Conservation (phyloP, 768 basidiomycete species). For the Agaricus sinodeliciosus region DNA sequence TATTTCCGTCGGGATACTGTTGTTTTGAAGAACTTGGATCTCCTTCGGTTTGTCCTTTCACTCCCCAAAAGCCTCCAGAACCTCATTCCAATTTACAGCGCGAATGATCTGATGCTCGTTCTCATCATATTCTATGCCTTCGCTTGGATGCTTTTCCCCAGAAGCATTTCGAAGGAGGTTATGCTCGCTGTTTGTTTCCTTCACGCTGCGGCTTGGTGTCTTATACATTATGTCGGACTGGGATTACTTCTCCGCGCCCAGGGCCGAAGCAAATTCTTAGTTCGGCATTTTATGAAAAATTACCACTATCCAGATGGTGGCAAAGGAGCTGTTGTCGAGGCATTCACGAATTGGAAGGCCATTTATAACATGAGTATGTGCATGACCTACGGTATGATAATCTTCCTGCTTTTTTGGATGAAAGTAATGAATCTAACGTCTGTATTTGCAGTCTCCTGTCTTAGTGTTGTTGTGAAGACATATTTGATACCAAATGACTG, state of each 20-base stretch:
- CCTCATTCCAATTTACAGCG: slow-evolving; percentile 37
- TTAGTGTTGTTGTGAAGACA: slow-evolving; percentile 84
- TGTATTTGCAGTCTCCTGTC: slow-evolving; percentile 61
- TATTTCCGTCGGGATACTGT: slow-evolving; percentile 90
- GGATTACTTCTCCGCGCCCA: slow-evolving; percentile 82
- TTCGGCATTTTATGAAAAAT: slow-evolving; percentile 90
- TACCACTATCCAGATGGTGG: slow-evolving; percentile 83
- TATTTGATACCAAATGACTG: slow-evolving; percentile 79
- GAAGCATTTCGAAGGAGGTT: slow-evolving; percentile 34
- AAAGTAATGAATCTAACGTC: slow-evolving; percentile 1
- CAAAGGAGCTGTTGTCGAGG: slow-evolving; percentile 81
- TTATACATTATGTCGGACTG: slow-evolving; percentile 84
- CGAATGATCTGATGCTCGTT: slow-evolving; percentile 77
- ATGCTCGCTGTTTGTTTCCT: slow-evolving; percentile 65
- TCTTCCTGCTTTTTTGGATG: not conserved
- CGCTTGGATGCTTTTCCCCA: slow-evolving; percentile 52
- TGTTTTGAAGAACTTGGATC: slow-evolving; percentile 73
- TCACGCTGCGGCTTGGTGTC: slow-evolving; percentile 81
- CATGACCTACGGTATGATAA: slow-evolving; percentile 81
- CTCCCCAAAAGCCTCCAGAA: slow-evolving; percentile 3
- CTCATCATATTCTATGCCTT: slow-evolving; percentile 68
- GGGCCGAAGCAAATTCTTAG: slow-evolving; percentile 80
- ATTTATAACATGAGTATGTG: slow-evolving; percentile 89
- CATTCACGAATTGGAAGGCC: slow-evolving; percentile 92
- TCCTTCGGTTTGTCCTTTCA: slow-evolving; percentile 59